phyloP scores from a whole-genome alignment of 1,139 yeast species.

The Suhomyces chickasaworum region DNA sequence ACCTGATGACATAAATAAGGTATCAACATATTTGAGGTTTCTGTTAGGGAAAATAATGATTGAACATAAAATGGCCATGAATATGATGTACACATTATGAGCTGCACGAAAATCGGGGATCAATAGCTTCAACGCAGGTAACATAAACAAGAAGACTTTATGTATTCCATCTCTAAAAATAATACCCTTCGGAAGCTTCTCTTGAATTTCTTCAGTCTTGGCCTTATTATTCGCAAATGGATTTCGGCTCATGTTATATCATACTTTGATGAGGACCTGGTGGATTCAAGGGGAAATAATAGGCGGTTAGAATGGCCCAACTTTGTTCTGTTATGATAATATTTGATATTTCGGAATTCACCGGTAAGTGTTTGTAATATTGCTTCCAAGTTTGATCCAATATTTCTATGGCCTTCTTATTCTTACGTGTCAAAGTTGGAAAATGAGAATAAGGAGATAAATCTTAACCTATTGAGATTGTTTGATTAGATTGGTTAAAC shows the following conservation, averaged over 20 bases:
- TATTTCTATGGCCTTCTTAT: background rate
- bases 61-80: background rate
- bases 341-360: background rate
- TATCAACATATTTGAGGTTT: conserved; percentile 72
- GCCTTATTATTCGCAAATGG: background rate
- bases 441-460: too few species aligned
- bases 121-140: background rate
- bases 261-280: background rate
- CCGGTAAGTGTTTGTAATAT: background rate
- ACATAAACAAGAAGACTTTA: background rate
- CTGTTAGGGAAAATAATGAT: conserved; percentile 52
- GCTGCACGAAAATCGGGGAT: background rate
- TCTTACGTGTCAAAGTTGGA: background rate
- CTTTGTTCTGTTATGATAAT: background rate
- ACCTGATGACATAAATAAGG: conserved; percentile 73
- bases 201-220: background rate
- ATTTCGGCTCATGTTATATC: background rate
- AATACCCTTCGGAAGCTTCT: background rate
- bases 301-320: background rate
- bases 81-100: background rate
- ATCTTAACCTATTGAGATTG: too few species aligned
- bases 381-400: background rate
- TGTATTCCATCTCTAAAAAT: conserved; percentile 1
- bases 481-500: too few species aligned
- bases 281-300: background rate